Percentiles rank a stretch among this genome's conserved stretches.
Evolutionary conservation across 192 early-diverging fungal species (phyloP).

Genomic region (Entophlyctis luteolus): DNA sequence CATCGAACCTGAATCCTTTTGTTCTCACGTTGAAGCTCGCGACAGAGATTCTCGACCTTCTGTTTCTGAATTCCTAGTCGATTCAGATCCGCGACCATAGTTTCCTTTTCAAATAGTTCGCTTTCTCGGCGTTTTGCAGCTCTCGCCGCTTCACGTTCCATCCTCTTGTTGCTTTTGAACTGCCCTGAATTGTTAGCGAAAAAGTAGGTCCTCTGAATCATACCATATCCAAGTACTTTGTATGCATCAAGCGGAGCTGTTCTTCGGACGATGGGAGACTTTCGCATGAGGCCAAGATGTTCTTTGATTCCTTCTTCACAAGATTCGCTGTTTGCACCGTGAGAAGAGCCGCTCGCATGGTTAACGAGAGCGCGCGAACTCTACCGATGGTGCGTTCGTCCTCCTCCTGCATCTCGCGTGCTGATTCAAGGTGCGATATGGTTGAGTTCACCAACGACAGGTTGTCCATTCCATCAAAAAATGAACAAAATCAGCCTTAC

Average conservation of each 20-base stretch:
- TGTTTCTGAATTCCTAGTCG: conserved; percentile 39
- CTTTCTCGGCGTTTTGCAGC: conserved; percentile 46
- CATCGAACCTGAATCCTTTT: conserved; percentile 54
- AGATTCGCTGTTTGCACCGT: conserved; percentile 43
- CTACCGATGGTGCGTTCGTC: conserved; percentile 57
- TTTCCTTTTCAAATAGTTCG: conserved; percentile 50
- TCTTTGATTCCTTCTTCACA: conserved; percentile 56
- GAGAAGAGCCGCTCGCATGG: background rate
- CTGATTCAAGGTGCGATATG: conserved; percentile 20
- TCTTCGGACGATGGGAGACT: conserved; percentile 40
- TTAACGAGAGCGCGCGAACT: background rate
- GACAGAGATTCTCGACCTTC: conserved; percentile 58
- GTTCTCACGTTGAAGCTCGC: conserved; percentile 59
- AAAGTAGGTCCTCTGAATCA: background rate
- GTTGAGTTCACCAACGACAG: conserved; percentile 5
- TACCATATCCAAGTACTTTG: conserved; percentile 60
- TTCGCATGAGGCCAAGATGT: conserved; percentile 49
- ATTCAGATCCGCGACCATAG: conserved; percentile 29
- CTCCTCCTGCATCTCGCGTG: conserved; percentile 43
- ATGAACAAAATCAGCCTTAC: too few relatives aligned
- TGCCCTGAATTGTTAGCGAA: background rate
- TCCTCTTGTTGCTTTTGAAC: conserved; percentile 58
- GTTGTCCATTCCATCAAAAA: conserved; percentile 2
- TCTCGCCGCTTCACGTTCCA: conserved; percentile 50
- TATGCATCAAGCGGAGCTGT: conserved; percentile 46